phyloP scores from a whole-genome alignment of 2,329 filamentous ascomycete genomes.

The Amylocarpus encephaloides region DNA sequence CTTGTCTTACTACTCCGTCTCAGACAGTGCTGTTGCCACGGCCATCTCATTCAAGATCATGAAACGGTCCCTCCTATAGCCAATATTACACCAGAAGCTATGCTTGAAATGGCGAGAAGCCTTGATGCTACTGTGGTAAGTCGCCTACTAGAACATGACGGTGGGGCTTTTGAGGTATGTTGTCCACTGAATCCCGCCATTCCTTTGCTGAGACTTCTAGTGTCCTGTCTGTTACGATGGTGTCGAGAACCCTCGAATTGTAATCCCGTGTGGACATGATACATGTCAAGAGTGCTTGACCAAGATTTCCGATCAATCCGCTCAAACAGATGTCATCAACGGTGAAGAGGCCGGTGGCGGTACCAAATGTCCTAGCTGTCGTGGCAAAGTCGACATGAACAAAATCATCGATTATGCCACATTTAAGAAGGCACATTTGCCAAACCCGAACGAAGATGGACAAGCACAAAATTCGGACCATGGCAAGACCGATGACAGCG shows the following conservation, averaged over 20 bases:
- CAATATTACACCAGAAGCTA: conserved; percentile 23
- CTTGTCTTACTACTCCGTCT: conserved; percentile 73
- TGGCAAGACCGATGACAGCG: conserved; percentile 27
- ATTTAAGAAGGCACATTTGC: conserved; percentile 67
- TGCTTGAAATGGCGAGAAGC: conserved; percentile 55
- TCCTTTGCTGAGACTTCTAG: conserved; percentile 32
- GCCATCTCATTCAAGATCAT: conserved; percentile 63
- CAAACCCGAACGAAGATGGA: conserved; percentile 24
- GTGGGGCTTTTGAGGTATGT: conserved; percentile 41
- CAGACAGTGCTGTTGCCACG: conserved; percentile 77
- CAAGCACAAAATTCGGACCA: conserved; percentile 4
- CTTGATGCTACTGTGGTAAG: conserved; percentile 55
- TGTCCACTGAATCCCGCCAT: neutral
- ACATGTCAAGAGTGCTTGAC: conserved; percentile 72
- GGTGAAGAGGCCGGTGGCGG: conserved; percentile 45
- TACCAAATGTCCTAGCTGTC: conserved; percentile 66
- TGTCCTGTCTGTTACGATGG: conserved; percentile 80
- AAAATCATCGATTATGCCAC: conserved; percentile 67
- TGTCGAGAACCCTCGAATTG: conserved; percentile 67
- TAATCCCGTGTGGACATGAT: conserved; percentile 77
- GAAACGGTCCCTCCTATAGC: conserved; percentile 33
- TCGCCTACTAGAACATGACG: conserved; percentile 47
- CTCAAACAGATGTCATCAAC: conserved; percentile 46
- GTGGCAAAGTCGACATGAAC: conserved; percentile 57
- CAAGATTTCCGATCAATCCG: conserved; percentile 56